Base-by-base conservation (phyloP, 1,139 yeast species). In the Lodderomyces theae region DNA sequence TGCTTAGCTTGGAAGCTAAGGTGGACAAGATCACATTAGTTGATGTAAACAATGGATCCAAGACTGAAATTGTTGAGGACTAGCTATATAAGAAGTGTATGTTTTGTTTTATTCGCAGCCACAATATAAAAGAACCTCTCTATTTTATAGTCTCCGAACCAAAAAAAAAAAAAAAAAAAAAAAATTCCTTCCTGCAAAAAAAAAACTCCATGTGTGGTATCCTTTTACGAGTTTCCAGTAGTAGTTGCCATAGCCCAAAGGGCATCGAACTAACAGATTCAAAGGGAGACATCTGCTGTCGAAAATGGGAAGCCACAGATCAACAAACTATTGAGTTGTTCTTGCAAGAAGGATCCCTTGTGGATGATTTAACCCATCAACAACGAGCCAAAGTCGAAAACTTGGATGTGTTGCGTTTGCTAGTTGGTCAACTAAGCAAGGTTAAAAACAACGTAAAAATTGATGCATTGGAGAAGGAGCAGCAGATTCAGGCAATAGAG, bases 401-500 rank as follows among this genome's bases (percentile, higher is more conserved):
- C 32, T 48, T 64, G 34, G 61, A 57, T 4, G 37, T 39, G 23
- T 46, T 65, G 13, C 53, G 64, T 37, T 47, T 45, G 5, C 51
- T 68, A 22, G 56, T 58, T 42, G 39, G 40, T 11, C 48, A 55
- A 18, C 42, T 66, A 18, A 40, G 51, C 5, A 58, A 51, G 37
- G 45, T 64, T 8, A 64, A 60, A 28, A 68, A 67, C 40, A 60
- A 58, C 37, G 57, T 64, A 3, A 67, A 66, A 42, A 25, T 42
- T 5, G 22, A 37, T 10, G n/a, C 37, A 2, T 45, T 50, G 4
- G 56, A 50, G 16, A 53, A 53, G 24, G 54, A 47, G 44, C 39
- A 41, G 9, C 44, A 47, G 26, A 42, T 51, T 3, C 41, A 39
- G 10, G 37, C 42, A 10, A 43, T 58, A 5, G 57, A 56, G 42